A percentile compares a stretch with the other conserved stretches of the same genome.
Evolutionary conservation across 495 filamentous ascomycete genomes (phyloP).

Genomic region (Cercophora samala): DNA sequence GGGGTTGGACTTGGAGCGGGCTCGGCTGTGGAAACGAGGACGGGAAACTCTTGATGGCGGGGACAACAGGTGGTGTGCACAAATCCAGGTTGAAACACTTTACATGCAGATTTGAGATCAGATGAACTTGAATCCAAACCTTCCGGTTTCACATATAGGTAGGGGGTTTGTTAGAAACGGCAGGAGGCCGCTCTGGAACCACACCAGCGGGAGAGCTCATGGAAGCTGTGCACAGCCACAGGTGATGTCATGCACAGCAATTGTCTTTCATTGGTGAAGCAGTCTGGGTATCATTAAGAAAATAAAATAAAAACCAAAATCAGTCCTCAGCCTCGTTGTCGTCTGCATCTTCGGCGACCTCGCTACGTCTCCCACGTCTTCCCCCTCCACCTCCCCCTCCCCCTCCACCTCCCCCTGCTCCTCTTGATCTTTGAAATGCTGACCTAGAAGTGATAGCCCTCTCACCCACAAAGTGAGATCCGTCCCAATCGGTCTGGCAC

Average conservation of each 20-base stretch:
- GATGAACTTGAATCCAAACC: background rate
- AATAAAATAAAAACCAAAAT: background rate
- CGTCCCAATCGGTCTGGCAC: slow-evolving; percentile 70
- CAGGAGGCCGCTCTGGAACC: background rate
- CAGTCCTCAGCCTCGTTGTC: slow-evolving; percentile 20
- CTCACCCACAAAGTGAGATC: slow-evolving; percentile 77
- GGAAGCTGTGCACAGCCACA: background rate
- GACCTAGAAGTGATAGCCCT: slow-evolving; percentile 58
- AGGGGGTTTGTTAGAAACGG: background rate
- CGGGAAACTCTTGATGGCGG: background rate
- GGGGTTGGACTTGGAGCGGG: background rate
- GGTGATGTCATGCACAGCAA: slow-evolving; percentile 5
- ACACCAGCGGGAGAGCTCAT: background rate
- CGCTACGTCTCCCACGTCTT: slow-evolving; percentile 28
- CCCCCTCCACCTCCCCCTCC: no score
- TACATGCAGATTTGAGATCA: background rate
- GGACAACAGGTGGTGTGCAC: no score
- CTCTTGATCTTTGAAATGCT: slow-evolving; percentile 41
- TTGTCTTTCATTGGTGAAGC: no score
- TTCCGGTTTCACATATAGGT: background rate
- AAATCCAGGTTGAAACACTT: background rate
- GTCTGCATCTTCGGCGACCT: slow-evolving; percentile 28
- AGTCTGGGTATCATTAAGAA: slow-evolving; percentile 18
- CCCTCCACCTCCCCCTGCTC: no score
- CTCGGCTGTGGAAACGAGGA: background rate